Percentiles rank a stretch among this genome's conserved stretches.
phyloP scores from a whole-genome alignment of 441 rosid genomes.

The Corymbia citriodora region DNA sequence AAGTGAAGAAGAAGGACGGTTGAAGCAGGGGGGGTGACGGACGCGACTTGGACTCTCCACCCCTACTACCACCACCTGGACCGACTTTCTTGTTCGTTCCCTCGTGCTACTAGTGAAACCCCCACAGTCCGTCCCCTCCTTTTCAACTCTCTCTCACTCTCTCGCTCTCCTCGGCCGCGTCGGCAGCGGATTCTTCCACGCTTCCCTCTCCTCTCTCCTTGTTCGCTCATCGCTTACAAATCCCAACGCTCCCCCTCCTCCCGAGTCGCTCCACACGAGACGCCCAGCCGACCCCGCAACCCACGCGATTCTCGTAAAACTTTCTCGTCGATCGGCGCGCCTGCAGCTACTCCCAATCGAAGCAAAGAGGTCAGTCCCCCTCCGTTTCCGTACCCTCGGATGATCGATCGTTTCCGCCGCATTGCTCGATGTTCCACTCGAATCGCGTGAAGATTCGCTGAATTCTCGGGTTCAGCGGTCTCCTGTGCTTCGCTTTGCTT shows the following conservation, averaged over 20 bases:
- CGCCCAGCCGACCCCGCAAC: neutral
- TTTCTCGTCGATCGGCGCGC: neutral
- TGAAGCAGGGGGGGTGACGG: neutral
- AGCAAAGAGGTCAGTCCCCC: neutral
- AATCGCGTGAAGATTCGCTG: neutral
- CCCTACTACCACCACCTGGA: conserved; percentile 7
- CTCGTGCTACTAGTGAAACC: neutral
- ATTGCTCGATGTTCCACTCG: neutral
- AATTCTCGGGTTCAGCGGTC: neutral
- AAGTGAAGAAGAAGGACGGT: neutral
- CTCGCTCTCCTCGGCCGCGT: neutral
- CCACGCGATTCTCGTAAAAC: neutral
- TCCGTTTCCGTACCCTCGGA: neutral
- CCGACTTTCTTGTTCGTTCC: conserved; percentile 7
- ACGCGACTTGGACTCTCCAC: conserved; percentile 3
- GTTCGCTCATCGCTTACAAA: neutral
- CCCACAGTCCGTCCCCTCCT: neutral
- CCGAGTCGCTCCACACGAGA: neutral
- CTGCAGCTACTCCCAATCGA: neutral
- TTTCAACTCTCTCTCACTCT: neutral
- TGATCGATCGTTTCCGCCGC: neutral
- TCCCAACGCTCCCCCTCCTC: neutral
- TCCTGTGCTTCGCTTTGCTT: neutral
- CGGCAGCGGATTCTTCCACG: conserved; percentile 45
- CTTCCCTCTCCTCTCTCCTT: neutral